Evolutionary conservation across 2,329 filamentous ascomycete genomes (phyloP).

Genomic region (Sporothrix humicola): DNA sequence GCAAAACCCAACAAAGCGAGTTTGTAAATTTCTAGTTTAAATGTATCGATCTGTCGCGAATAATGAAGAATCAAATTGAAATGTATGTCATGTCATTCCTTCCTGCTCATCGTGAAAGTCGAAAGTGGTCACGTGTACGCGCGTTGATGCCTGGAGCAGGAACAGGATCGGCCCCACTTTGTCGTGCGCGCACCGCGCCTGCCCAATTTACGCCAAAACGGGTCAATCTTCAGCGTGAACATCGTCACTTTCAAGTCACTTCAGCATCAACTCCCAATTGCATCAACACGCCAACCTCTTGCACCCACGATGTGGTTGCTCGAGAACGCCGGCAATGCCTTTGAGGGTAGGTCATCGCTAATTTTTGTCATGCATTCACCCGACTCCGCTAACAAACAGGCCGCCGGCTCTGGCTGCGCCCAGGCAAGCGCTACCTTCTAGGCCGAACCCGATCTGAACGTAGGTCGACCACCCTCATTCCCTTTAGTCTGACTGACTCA

Average conservation of each 20-base stretch:
- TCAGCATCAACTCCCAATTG: background rate
- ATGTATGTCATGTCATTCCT: background rate
- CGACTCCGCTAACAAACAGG: slow-evolving; percentile 49
- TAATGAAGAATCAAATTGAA: background rate
- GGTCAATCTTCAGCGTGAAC: background rate
- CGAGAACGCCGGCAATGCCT: slow-evolving; percentile 50
- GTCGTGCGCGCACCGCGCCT: slow-evolving; percentile 22
- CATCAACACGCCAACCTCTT: background rate
- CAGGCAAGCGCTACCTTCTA: slow-evolving; percentile 84
- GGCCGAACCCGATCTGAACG: slow-evolving; percentile 75
- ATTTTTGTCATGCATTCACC: too few species aligned
- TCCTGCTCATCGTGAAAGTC: background rate
- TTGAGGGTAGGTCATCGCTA: slow-evolving; percentile 45
- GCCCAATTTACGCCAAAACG: slow-evolving; percentile 2
- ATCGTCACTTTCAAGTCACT: background rate
- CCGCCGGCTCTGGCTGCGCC: slow-evolving; percentile 81
- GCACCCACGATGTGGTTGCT: slow-evolving; percentile 31
- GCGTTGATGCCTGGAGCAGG: slow-evolving; percentile 31
- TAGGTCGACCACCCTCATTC: slow-evolving; percentile 45
- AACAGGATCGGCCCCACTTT: background rate
- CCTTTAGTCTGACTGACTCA: too few species aligned
- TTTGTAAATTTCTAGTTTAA: background rate
- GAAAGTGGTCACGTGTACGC: slow-evolving; percentile 32
- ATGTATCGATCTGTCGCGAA: background rate
- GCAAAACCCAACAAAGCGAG: background rate